Evolutionary conservation across 1,139 yeast genomes (phyloP).

Genomic region (Meyerozyma athensensis): DNA sequence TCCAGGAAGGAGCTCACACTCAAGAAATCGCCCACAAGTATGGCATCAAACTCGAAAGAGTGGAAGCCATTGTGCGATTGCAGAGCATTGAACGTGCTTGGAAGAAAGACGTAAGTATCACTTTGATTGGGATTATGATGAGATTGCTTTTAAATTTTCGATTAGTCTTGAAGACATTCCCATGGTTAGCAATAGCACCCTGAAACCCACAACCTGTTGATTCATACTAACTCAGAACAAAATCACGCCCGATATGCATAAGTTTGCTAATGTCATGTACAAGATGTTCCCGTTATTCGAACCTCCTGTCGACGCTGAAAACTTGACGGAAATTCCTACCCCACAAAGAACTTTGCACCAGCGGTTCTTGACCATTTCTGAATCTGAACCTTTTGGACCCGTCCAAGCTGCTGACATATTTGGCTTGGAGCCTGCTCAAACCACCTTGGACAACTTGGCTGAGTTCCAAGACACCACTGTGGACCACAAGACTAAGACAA

Average conservation of each 20-base stretch:
- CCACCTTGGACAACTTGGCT: slow-evolving; percentile 63
- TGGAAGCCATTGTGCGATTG: slow-evolving; percentile 78
- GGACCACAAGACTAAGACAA: slow-evolving; percentile 19
- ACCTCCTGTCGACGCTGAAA: slow-evolving; percentile 49
- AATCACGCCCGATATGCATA: slow-evolving; percentile 47
- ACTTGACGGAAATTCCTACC: slow-evolving; percentile 89
- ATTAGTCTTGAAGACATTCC: slow-evolving; percentile 78
- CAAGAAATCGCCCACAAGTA: slow-evolving; percentile 78
- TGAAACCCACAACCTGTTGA: slow-evolving; percentile 9
- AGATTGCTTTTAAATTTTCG: slow-evolving; percentile 43
- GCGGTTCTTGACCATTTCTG: slow-evolving; percentile 84
- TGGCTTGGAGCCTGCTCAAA: slow-evolving; percentile 80
- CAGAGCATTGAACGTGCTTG: slow-evolving; percentile 59
- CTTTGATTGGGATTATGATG: slow-evolving; percentile 32
- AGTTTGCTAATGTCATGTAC: slow-evolving; percentile 59
- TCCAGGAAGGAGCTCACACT: slow-evolving; percentile 47
- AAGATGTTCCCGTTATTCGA: slow-evolving; percentile 76
- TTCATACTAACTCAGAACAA: slow-evolving; percentile 40
- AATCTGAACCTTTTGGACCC: slow-evolving; percentile 96
- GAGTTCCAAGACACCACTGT: slow-evolving; percentile 44
- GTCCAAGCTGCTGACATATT: slow-evolving; percentile 89
- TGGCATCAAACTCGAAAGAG: slow-evolving; percentile 77
- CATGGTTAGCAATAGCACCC: slow-evolving; percentile 49
- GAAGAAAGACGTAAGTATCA: slow-evolving; percentile 55
- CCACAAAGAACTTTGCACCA: slow-evolving; percentile 82